Evolutionary conservation across 768 basidiomycete genomes (phyloP).

Genomic region (Tephrocybe sp.): DNA sequence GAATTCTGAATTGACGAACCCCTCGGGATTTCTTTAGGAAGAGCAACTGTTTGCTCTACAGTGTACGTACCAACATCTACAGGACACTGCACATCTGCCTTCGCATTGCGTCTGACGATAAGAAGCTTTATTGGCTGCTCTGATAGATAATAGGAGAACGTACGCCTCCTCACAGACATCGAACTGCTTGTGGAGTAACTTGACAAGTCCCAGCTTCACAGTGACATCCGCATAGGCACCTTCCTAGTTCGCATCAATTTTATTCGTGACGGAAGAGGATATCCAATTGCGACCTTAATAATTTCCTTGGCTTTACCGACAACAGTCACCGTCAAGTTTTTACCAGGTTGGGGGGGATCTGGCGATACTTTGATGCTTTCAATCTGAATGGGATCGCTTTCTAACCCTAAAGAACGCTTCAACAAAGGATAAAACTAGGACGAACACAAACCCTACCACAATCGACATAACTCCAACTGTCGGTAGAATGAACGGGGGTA

Average conservation of each 20-base stretch:
- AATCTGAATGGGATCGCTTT: conserved; percentile 54
- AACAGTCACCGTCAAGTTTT: conserved; percentile 85
- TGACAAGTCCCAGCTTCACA: conserved; percentile 94
- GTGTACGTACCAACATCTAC: conserved; percentile 68
- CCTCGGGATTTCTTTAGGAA: conserved; percentile 91
- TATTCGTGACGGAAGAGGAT: neutral
- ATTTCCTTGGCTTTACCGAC: conserved; percentile 53
- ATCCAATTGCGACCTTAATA: conserved; percentile 57
- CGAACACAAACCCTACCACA: too few species aligned
- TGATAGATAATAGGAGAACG: conserved; percentile 31
- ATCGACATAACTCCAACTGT: conserved; percentile 56
- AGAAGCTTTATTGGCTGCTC: conserved; percentile 1
- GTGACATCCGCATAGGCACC: conserved; percentile 88
- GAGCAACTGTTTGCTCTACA: conserved; percentile 79
- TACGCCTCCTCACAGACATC: conserved; percentile 95
- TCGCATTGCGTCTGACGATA: conserved; percentile 54
- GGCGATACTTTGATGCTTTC: conserved; percentile 74
- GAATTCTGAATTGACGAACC: conserved; percentile 38
- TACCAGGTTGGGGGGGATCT: conserved; percentile 87
- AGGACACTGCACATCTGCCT: conserved; percentile 83
- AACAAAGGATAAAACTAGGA: conserved; percentile 14
- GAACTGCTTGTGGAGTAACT: conserved; percentile 79
- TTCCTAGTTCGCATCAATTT: conserved; percentile 48
- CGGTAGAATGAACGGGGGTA: conserved; percentile 30
- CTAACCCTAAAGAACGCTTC: conserved; percentile 36